These are phyloP conservation scores for Coniferiporia weirii DNA, from an alignment of 1,284 basidiomycete species.

Conservation along the genomic window DNA sequence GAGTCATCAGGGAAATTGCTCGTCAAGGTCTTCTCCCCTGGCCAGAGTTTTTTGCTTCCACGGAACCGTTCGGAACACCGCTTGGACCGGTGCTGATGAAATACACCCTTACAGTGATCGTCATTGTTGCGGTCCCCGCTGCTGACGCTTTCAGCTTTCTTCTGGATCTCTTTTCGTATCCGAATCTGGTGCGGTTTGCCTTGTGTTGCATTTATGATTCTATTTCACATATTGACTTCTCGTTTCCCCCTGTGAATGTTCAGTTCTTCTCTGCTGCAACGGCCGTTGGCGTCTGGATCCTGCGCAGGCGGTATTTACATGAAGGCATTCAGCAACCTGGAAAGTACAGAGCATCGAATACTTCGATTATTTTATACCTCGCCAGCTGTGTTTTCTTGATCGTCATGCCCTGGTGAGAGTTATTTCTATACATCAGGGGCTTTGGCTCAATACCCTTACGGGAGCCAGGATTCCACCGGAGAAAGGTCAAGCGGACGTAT, in stretches of 20 bases:
- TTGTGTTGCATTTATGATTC: background rate
- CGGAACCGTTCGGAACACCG: conserved; percentile 42
- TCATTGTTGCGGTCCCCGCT: conserved; percentile 48
- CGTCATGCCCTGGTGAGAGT: conserved; percentile 27
- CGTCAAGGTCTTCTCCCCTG: conserved; percentile 39
- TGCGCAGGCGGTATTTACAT: conserved; percentile 30
- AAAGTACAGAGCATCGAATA: conserved; percentile 38
- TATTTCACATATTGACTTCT: background rate
- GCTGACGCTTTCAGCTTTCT: conserved; percentile 51
- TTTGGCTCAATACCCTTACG: background rate
- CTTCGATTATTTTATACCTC: conserved; percentile 33
- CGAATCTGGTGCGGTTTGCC: conserved; percentile 23
- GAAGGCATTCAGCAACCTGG: conserved; percentile 15
- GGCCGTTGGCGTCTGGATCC: conserved; percentile 36
- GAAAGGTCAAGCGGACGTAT: conserved; percentile 26
- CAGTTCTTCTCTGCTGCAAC: conserved; percentile 37
- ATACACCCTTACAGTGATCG: conserved; percentile 44
- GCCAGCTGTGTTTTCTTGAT: conserved; percentile 38
- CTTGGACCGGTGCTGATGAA: conserved; percentile 41
- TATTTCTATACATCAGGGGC: background rate
- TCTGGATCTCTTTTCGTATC: conserved; percentile 26
- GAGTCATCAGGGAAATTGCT: conserved; percentile 39
- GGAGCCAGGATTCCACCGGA: conserved; percentile 31
- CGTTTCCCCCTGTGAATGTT: background rate
- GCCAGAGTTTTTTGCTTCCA: conserved; percentile 38